Evolutionary conservation across 345 rosid species (phyloP).

Genomic region (Eucalyptus dawsonii): DNA sequence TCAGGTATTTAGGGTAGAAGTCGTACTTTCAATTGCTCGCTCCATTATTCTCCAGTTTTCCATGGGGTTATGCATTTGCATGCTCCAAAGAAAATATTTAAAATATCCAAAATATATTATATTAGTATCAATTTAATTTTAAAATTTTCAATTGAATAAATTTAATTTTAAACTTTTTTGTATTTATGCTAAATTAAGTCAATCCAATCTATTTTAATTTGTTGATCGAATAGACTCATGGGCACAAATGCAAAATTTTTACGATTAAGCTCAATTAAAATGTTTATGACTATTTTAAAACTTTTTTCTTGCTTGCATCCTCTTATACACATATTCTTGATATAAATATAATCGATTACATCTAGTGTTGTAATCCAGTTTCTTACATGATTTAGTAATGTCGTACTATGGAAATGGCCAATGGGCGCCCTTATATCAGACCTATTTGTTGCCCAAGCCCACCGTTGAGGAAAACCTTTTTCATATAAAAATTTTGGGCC

Average conservation of each 20-base stretch:
- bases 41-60: not conserved
- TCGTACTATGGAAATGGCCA: not conserved
- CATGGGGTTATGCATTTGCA: not conserved
- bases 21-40: not conserved
- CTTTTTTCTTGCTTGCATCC: no score
- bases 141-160: no score
- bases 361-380: not conserved
- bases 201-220: no score
- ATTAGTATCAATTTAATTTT: rapidly evolving
- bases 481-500: not conserved
- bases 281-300: no score
- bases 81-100: no score
- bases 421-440: not conserved
- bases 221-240: rapidly evolving
- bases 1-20: not conserved
- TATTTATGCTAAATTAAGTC: no score
- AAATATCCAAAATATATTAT: no score
- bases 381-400: not conserved
- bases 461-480: not conserved
- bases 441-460: not conserved
- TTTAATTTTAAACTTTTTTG: no score
- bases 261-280: no score
- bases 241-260: no score
- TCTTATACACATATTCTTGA: no score
- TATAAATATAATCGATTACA: not conserved